Evolutionary conservation across 225 moss, liverwort and hornwort genomes (phyloP), one percentile per base, ranked within the genome.

Genomic region (Asterella californica): DNA sequence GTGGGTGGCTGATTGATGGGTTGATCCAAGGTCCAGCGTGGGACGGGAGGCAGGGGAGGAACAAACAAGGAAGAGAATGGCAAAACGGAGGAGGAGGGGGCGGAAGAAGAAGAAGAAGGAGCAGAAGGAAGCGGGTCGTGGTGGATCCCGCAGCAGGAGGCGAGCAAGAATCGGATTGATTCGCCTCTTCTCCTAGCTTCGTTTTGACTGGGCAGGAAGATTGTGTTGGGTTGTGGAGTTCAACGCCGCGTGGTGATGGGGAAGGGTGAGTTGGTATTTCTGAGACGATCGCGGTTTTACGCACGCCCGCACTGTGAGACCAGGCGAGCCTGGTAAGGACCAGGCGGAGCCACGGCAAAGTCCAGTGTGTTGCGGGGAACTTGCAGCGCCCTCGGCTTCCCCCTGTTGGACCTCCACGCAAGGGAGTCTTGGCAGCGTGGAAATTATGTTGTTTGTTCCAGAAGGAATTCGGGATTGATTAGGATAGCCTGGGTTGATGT

Each of bases 161-260:
- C 19, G 71, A 45, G 71, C 71, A 47, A 48, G 42, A 10, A 48
- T 72, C 47, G 71, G 5, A 36, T 25, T 34, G 30, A 42, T 19
- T 76, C 50, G 33, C 5, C 54, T 14, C 7, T 33, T 29, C 30
- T 15, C 1, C 8, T 18, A 42, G 36, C 37, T 38, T 24, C 65
- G 65, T 30, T 15, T 69, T 69, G 68, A 69, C 68, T 21, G 68
- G 22, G 38, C 10, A 75, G 15, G 54, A 48, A 72, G 47, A 11
- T 0, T 27, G 52, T 22, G 30, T 37, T 36, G 57, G 37, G 9
- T 15, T 36, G 59, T 24, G 52, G 53, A 36, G 22, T 61, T 46
- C 42, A 45, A 77, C 37, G 62, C 61, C 63, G 76, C 76, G 76
- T 77, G 57, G 57, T 38, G 75, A 59, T 76, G 25, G 38, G 60